Evolutionary conservation across 345 rosid genomes (phyloP), one percentile per base, ranked within the genome.

Genomic region (Salix purpurea): DNA sequence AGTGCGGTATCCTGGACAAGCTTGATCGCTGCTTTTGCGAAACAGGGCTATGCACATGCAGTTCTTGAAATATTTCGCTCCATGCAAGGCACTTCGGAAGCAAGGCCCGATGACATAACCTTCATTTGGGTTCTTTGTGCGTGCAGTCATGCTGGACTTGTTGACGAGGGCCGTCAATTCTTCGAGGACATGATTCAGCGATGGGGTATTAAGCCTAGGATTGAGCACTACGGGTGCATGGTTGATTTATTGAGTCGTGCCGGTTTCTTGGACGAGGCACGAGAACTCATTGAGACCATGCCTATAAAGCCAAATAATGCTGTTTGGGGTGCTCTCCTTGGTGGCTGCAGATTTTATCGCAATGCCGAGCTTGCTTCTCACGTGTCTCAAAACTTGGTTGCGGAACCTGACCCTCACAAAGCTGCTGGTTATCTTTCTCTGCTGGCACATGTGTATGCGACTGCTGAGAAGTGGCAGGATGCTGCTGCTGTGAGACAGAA

Each of bases 211-310:
- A 64, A 77, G 42, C 86, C 89, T 46, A 70, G 62, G 68, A 81
- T 87, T 21, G 87, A 84, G 81, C 89, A 87, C 67, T 87, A 83
- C 54, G 83, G 89, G 13, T 84, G 86, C 77, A 76, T 87, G 83
- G 82, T 83, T 77, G 89, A 85, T 83, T 82, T 87, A 76, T 71
- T 81, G 68, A 84, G 87, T 69, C 85, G 84, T 65, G 87, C 87
- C 26, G 87, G 89, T 21, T 76, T 87, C 68, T 62, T 84, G 70
- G 83, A 83, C 32, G 87, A 87, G 83, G 89, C 89, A n/a, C 26
- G 19, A 19, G 36, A 64, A 54, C 87, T 84, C 65, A 79, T 84
- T 58, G 69, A 81, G 62, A 77, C 64, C 65, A 83, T 87, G 87
- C 87, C 87, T 6, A 28, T 84, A 68, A 87, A 81, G 34, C 89